A percentile compares a stretch with the other conserved stretches of the same genome.
Evolutionary conservation across 164 flowering plant genomes (phyloP).

Genomic region (Chimonanthus praecox): DNA sequence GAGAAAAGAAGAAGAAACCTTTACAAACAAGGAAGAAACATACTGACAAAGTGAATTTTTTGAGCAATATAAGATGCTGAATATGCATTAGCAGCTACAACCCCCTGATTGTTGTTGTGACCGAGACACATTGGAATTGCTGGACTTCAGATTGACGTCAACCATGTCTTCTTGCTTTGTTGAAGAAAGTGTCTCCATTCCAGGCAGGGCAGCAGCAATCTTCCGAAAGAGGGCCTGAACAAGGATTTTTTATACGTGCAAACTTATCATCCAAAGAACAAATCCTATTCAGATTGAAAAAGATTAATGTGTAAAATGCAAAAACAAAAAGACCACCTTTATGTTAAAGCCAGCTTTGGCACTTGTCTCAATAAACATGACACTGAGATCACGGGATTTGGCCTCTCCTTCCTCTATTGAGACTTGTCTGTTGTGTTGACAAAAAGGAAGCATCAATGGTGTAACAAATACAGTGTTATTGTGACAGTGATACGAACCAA

Average conservation of each 20-base stretch:
- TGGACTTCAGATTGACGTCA: constrained; percentile 66
- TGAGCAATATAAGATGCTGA: neutral
- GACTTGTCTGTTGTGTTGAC: constrained; percentile 56
- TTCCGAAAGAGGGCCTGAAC: constrained; percentile 82
- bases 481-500: neutral
- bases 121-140: constrained; percentile 39
- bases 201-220: constrained; percentile 81
- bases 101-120: constrained; percentile 68
- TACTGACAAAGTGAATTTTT: neutral
- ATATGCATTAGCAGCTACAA: constrained; percentile 45
- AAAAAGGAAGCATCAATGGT: neutral
- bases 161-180: constrained; percentile 85
- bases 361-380: constrained; percentile 94
- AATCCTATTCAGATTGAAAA: neutral
- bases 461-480: too few species aligned
- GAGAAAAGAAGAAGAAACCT: neutral
- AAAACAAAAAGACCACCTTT: constrained; percentile 40
- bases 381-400: constrained; percentile 75
- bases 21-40: neutral
- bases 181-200: constrained; percentile 74
- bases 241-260: neutral
- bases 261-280: neutral
- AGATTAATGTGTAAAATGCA: neutral
- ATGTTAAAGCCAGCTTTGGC: constrained; percentile 94
- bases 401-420: constrained; percentile 94